A percentile compares a stretch with the other conserved stretches of the same genome.
Evolutionary conservation across 1,284 basidiomycete species (phyloP).

Genomic region (Coniophora puteana): DNA sequence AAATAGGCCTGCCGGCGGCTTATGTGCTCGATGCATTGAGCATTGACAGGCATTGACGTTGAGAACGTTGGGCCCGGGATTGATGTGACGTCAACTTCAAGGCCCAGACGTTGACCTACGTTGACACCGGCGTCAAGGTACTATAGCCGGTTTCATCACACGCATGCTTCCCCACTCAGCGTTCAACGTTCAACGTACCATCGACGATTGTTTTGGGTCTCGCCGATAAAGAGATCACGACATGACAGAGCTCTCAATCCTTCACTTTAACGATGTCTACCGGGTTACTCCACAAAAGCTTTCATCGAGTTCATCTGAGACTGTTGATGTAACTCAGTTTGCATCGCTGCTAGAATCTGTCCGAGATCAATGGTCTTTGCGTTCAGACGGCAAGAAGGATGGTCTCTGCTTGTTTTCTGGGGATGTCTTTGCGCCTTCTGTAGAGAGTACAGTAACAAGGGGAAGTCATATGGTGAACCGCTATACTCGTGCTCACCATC

Average conservation of each 20-base stretch:
- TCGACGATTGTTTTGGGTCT: too few relatives aligned
- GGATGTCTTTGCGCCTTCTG: conserved; percentile 82
- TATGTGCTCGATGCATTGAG: too few relatives aligned
- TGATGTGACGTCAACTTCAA: too few relatives aligned
- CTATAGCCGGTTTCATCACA: too few relatives aligned
- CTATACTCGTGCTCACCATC: not conserved
- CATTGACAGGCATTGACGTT: too few relatives aligned
- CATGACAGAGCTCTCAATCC: conserved; percentile 30
- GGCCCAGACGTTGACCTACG: too few relatives aligned
- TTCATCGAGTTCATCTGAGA: conserved; percentile 44
- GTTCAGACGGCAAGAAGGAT: conserved; percentile 52
- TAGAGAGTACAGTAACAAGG: conserved; percentile 85
- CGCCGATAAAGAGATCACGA: not conserved
- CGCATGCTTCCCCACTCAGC: not conserved
- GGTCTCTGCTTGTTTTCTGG: conserved; percentile 87
- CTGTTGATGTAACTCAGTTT: conserved; percentile 77
- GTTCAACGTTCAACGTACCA: not conserved
- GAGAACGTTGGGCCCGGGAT: too few relatives aligned
- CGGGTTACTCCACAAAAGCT: conserved; percentile 71
- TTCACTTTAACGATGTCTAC: conserved; percentile 78
- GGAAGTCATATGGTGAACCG: conserved; percentile 84
- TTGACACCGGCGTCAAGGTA: too few relatives aligned
- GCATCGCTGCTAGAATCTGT: conserved; percentile 58
- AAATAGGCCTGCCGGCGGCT: too few relatives aligned
- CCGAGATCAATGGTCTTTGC: conserved; percentile 46